Percentiles rank a stretch among this genome's conserved stretches.
phyloP scores from a whole-genome alignment of 169 alveolate genomes.

The Eimeria nieschulzi region DNA sequence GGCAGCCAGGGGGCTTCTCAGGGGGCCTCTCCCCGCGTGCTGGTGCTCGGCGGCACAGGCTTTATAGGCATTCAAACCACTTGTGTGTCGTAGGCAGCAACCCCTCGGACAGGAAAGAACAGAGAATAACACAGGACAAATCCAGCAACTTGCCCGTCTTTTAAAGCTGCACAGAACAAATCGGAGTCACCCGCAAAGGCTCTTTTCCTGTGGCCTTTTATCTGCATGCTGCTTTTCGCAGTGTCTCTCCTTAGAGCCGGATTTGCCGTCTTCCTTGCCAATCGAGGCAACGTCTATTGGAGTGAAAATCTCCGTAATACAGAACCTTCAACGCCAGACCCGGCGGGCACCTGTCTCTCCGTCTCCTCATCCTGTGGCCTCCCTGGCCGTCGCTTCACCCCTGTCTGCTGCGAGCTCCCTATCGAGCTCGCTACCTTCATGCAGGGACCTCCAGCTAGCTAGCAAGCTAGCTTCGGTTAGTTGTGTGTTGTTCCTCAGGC shows the following conservation, averaged over 20 bases:
- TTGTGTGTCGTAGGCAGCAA: background rate
- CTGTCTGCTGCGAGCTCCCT: too few species aligned
- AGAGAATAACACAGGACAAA: background rate
- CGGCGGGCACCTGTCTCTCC: background rate
- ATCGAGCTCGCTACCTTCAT: too few species aligned
- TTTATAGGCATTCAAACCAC: background rate
- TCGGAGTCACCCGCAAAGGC: too few species aligned
- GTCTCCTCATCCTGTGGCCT: background rate
- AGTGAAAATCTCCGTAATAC: background rate
- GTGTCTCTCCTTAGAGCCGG: background rate
- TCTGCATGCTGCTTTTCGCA: background rate
- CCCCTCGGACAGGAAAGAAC: too few species aligned
- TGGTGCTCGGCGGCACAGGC: background rate
- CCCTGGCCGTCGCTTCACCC: too few species aligned
- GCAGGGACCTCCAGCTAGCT: too few species aligned
- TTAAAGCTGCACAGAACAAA: too few species aligned
- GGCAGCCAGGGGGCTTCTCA: background rate
- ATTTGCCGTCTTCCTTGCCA: background rate
- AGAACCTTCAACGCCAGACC: background rate
- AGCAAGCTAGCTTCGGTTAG: too few species aligned
- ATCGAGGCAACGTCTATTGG: background rate
- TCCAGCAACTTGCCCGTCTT: background rate
- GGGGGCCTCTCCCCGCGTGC: background rate
- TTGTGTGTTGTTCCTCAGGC: background rate
- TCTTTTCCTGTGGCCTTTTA: too few species aligned